phyloP scores from a whole-genome alignment of 2,329 filamentous ascomycete genomes.

The Scopulariopsis brevicaulis region DNA sequence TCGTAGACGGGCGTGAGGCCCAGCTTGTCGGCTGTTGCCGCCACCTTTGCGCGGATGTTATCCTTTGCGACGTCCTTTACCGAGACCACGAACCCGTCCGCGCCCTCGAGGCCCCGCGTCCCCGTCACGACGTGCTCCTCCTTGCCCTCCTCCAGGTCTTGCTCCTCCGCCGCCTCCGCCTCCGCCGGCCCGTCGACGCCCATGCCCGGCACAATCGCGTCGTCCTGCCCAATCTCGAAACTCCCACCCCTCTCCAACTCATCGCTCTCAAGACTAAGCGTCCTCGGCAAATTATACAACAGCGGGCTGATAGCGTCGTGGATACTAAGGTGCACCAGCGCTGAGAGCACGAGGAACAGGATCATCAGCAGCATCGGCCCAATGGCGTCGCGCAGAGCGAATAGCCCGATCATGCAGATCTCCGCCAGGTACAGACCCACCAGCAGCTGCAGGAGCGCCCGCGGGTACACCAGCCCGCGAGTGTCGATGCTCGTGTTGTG shows the following conservation, averaged over 20 bases:
- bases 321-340: conserved; percentile 64
- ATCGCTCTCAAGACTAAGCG: conserved; percentile 38
- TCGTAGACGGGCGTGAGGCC: conserved; percentile 15
- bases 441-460: conserved; percentile 77
- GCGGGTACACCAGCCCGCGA: conserved; percentile 76
- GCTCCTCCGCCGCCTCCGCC: background rate
- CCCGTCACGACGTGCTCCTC: conserved; percentile 11
- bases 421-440: conserved; percentile 76
- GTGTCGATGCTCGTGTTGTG: conserved; percentile 75
- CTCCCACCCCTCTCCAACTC: conserved; percentile 4
- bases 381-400: conserved; percentile 55
- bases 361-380: conserved; percentile 69
- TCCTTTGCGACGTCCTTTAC: conserved; percentile 20
- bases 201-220: conserved; percentile 2
- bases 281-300: conserved; percentile 68
- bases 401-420: conserved; percentile 74
- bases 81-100: conserved; percentile 18
- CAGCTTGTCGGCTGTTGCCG: conserved; percentile 12
- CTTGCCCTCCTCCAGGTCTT: conserved; percentile 9
- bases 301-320: conserved; percentile 65
- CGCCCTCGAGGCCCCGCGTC: conserved; percentile 20
- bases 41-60: conserved; percentile 17
- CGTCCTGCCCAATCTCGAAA: conserved; percentile 8
- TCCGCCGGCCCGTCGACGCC: background rate
- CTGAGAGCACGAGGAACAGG: conserved; percentile 61